Evolutionary conservation across 2,329 filamentous ascomycete species (phyloP), one percentile per base, ranked within the genome.

Genomic region (Byssoonygena ceratinophila): DNA sequence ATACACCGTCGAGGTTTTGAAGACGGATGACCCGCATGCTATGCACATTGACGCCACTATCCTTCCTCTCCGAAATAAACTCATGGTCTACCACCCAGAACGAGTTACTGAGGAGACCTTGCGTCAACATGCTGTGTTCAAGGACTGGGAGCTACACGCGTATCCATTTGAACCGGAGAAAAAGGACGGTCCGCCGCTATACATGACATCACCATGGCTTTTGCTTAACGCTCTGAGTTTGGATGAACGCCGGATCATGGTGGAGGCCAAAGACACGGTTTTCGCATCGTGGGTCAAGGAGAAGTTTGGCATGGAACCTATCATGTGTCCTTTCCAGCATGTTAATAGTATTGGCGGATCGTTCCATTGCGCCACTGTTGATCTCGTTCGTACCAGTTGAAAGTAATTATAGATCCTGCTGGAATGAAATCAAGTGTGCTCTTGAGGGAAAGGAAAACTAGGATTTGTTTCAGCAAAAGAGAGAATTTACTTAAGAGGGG

Each of bases 1-100:
- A 2, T 67, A 67, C 47, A 58, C 53, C 4, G 55, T 66, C 22
- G 64, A 65, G 55, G 51, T 68, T 3, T 51, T 66, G 2, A 53
- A 59, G 7, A 55, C 57, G 4, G 58, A 58, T 8, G 63, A 66
- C 18, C 53, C 59, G 3, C 53, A 63, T 46, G 63, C 59, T 7
- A 65, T 66, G 63, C 64, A 66, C 31, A 66, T 67, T 34, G 65
- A 66, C 53, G 58, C 62, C 2, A 64, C 64, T 1, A 61, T 66
- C 12, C 57, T 65, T 1, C 63, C 64, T 4, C 58, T 66, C 4
- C 58, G 62, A 7, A 43, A 59, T 2, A 63, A 63, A 0, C 51
- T 65, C 9, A 51, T 65, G 36, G 54, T 66, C 1, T 67, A 61
- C 48, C 55, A 63, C 41, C 63, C 64, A 0, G 25, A 54, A 16